Evolutionary conservation across 148 eudicot genomes (phyloP), one percentile per base, ranked within the genome.

Genomic region (Camellia granthamiana): DNA sequence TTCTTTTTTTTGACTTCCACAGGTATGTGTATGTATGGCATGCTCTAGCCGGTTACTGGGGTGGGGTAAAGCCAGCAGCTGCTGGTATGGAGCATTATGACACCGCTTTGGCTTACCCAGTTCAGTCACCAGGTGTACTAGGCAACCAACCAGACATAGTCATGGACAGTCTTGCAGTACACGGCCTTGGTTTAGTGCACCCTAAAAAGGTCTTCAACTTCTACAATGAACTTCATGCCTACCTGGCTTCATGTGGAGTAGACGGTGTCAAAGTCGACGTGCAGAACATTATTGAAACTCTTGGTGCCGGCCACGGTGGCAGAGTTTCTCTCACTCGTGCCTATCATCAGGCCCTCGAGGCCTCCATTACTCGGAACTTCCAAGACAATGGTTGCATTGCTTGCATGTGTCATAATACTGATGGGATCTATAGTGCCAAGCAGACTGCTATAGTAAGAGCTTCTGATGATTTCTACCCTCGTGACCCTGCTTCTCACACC

Each of bases 231-330:
- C 97, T 95, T 66, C 98, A 95, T 58, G 92, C 98, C n/a, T 95
- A 95, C 83, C 92, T 95, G 19, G 92, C 98, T 61, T 87, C 97
- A 1, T 93, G 97, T 80, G 98, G 98, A 59, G 90, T 95, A n/a
- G 98, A 95, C 76, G 98, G 98, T 56, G 97, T 95, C 75, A 95
- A 95, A 84, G 98, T 95, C n/a, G 98, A 93, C 68, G 98, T 93
- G 49, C 98, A 95, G 80, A 95, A 92, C 82, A 91, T 95, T 14
- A 91, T 95, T 16, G 99, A 95, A 84, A 95, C 99, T 42, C 94
- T 95, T 30, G 99, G 99, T n/a, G 93, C 97, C 41, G 99, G 99
- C 69, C 88, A 89, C 47, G 99, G 99, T 78, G 99, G 99, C 67
- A 83, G 99, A 84, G 97, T 95, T 42, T 84, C 94, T 58, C 90